These are phyloP conservation scores for Penicillium egyptiacum DNA, from an alignment of 495 filamentous ascomycete genomes.

Conservation along the genomic window DNA sequence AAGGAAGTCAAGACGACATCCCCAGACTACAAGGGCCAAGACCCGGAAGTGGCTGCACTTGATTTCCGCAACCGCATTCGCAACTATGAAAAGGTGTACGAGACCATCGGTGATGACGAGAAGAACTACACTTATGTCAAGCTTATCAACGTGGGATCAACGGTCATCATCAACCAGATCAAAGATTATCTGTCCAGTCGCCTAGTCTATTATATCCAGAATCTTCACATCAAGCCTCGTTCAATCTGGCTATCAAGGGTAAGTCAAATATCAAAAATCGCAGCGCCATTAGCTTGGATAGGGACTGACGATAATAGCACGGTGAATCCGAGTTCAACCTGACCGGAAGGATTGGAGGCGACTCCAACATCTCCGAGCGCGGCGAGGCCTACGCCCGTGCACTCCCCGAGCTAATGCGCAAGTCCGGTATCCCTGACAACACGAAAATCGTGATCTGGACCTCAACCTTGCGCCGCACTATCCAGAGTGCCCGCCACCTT, in stretches of 20 bases:
- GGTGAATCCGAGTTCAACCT: conserved; percentile 94
- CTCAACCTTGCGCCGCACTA: conserved; percentile 89
- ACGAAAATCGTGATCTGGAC: conserved; percentile 94
- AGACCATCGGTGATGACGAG: conserved; percentile 87
- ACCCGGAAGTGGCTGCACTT: conserved; percentile 82
- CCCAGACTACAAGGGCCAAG: conserved; percentile 90
- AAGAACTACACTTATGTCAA: conserved; percentile 87
- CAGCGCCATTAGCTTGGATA: background rate
- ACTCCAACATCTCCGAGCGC: conserved; percentile 80
- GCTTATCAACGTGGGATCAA: conserved; percentile 91
- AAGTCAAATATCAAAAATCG: conserved; percentile 37
- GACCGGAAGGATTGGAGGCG: conserved; percentile 83
- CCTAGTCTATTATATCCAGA: conserved; percentile 97
- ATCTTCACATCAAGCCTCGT: conserved; percentile 94
- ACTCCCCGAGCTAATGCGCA: conserved; percentile 74
- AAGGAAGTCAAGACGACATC: conserved; percentile 95
- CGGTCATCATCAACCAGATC: conserved; percentile 96
- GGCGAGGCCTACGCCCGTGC: conserved; percentile 82
- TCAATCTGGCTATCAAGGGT: conserved; percentile 97
- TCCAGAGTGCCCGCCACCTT: conserved; percentile 82
- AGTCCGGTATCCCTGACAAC: conserved; percentile 73
- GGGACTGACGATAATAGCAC: conserved; percentile 55
- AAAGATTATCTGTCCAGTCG: conserved; percentile 94
- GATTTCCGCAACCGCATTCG: conserved; percentile 94
- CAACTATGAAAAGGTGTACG: conserved; percentile 95